Evolutionary conservation across 108 stramenopile species (phyloP).

Genomic region (Aurantiochytrium sp.): DNA sequence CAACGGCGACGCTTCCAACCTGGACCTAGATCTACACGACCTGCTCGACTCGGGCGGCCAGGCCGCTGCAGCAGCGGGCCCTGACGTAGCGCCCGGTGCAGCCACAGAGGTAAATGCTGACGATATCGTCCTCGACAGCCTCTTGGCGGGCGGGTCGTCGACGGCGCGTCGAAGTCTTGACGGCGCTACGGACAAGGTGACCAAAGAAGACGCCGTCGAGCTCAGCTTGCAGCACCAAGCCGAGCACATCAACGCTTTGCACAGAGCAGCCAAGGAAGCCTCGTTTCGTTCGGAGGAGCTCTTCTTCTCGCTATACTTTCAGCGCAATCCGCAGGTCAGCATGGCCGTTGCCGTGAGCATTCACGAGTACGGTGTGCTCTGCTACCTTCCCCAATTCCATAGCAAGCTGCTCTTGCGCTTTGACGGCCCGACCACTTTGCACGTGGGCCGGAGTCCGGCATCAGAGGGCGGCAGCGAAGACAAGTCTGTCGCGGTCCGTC

Average conservation of each 20-base stretch:
- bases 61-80: no score
- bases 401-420: constrained; percentile 57
- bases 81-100: constrained; percentile 12
- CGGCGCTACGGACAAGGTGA: no score
- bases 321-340: constrained; percentile 43
- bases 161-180: no score
- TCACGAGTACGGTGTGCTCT: constrained; percentile 52
- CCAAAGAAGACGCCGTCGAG: neutral
- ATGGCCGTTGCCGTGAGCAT: constrained; percentile 57
- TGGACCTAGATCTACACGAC: neutral
- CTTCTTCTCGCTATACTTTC: constrained; percentile 64
- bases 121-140: no score
- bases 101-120: neutral
- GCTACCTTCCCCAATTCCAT: constrained; percentile 62
- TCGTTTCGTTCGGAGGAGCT: constrained; percentile 60
- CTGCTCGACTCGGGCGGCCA: no score
- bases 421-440: constrained; percentile 32
- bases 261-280: constrained; percentile 60
- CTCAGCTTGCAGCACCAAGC: constrained; percentile 30
- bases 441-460: neutral
- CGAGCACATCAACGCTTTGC: constrained; percentile 60
- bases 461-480: no score
- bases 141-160: no score
- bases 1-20: neutral
- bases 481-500: constrained; percentile 38